Evolutionary conservation across 441 rosid species (phyloP), one percentile per base, ranked within the genome.

Genomic region (Brassica hybrid): DNA sequence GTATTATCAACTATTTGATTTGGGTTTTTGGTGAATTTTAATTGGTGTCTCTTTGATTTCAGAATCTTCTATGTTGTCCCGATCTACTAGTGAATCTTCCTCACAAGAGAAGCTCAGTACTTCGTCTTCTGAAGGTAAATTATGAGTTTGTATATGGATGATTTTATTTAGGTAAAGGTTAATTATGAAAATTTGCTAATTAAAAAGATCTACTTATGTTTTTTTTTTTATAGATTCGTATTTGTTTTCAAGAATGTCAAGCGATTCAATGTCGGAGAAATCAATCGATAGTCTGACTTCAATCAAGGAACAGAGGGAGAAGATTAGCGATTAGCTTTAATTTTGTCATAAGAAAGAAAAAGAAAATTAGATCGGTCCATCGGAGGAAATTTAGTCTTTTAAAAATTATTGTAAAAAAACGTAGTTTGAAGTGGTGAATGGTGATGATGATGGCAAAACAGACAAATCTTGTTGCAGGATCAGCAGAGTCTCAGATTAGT

Each of bases 201-300:
- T n/a, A n/a, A n/a, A n/a, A n/a, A n/a, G n/a, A n/a, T n/a, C n/a
- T n/a, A n/a, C n/a, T n/a, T n/a, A n/a, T n/a, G n/a, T n/a, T n/a
- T 21, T 70, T 12, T 18, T n/a, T 62, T 32, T 17, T 57, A 56
- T 83, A 90, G 94, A 87, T 80, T 83, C 84, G 34, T 88, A 84
- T 64, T 25, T 84, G 17, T 75, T 82, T 7, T 80, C 97, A 11
- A 67, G 90, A 71, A 80, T 79, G 45, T 69, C 78, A 60, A 89
- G 88, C 50, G 89, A 84, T 68, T 74, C 89, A 9, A 79, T 78
- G 71, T 82, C 78, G 30, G 89, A 85, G 50, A 87, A 77, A 73
- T 77, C 80, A 66, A 77, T 50, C 0, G 79, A 75, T 60, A 65
- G 83, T 65, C 7, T 65, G 65, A 65, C 21, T 48, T 75, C 79